A percentile compares a stretch with the other conserved stretches of the same genome.
Evolutionary conservation across 2,329 filamentous ascomycete genomes (phyloP).

Genomic region (Cladophialophora psammophila): DNA sequence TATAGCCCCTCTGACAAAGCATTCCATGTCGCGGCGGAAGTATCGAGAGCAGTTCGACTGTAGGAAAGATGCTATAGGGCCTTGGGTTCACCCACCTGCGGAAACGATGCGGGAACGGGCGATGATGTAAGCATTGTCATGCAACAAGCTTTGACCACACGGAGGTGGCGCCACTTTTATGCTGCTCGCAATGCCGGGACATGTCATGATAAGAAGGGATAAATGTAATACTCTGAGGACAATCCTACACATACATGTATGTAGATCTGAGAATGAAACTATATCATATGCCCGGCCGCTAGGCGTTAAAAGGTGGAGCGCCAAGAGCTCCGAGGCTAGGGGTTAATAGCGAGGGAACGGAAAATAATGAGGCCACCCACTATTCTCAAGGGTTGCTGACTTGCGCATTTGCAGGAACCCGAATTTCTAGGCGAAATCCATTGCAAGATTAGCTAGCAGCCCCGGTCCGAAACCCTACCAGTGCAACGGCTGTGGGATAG

Average conservation of each 20-base stretch:
- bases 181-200: background rate
- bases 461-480: background rate
- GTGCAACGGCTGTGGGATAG: background rate
- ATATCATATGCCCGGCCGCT: background rate
- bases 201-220: background rate
- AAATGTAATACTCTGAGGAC: background rate
- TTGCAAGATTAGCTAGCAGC: background rate
- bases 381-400: too few relatives aligned
- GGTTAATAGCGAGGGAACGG: too few relatives aligned
- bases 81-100: too few relatives aligned
- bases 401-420: background rate
- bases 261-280: too few relatives aligned
- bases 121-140: background rate
- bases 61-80: too few relatives aligned
- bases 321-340: background rate
- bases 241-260: too few relatives aligned
- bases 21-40: background rate
- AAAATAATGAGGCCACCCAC: too few relatives aligned
- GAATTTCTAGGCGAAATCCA: background rate
- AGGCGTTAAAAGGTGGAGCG: conserved; percentile 1
- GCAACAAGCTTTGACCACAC: background rate
- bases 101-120: background rate
- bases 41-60: background rate
- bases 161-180: background rate
- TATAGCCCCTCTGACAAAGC: background rate